Base-by-base conservation (phyloP, 2,329 filamentous ascomycete species). In the Scedosporium boydii region DNA sequence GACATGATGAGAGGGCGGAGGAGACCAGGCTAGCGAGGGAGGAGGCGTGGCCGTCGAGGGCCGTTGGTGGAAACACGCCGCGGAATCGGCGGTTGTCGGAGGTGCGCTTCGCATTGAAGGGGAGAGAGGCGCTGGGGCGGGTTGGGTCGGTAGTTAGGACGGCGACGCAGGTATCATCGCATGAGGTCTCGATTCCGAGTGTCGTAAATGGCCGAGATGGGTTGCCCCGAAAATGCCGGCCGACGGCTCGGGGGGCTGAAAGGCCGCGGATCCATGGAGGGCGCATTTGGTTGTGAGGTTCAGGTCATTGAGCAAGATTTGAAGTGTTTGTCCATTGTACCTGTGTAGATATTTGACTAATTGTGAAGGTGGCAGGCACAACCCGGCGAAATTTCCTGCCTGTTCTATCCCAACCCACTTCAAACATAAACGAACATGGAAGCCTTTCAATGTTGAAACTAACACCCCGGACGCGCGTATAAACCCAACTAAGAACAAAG, bases 101-200 rank as follows among this genome's bases (percentile, higher is more conserved):
- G 0, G 92, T 96, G 65, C 93, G 76, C 69, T 90, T 95, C 68
- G 88, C 81, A 72, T 96, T 87, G 77, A 91, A 96, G 68, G 89
- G 85, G 2, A 96, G 80, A 5, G 76, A 78, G 9, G 88, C 85
- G 57, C 73, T 62, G 42, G 46, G 44, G 44, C 29, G 44, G 57
- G 0, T 23, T n/a, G 55, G 26, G 9, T 18, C 62, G 41, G 53
- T 58, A 38, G 59, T 66, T 46, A 97, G 80, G 58, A 98, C 76
- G 34, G 93, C 89, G 21, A 97, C 92, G 63, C 89, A 93, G 1
- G 93, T 96, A 77, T 98, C 93, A 76, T 98, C 93, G 80, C 93
- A 95, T 2, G 89, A 92, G 9, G 88, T 89, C 73, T 95, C 90
- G 70, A 95, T 92, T 60, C 89, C 89, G 58, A 93, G 82, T 4